Conservation (phyloP, 2,329 filamentous ascomycete species). For the Aspergillus novofumigatus region DNA sequence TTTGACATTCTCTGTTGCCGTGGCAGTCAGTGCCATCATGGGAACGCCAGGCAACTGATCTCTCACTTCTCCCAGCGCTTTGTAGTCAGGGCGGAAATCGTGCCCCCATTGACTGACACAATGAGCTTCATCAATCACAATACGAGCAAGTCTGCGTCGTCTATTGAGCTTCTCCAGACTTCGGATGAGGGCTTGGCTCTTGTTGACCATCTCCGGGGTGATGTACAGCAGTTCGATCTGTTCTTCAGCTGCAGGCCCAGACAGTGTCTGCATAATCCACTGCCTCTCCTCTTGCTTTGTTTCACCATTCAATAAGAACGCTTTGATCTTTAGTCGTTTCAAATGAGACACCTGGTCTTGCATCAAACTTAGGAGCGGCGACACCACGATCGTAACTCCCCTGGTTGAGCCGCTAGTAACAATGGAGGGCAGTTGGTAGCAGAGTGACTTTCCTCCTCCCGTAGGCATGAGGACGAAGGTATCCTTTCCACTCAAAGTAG, state of each 20-base stretch:
- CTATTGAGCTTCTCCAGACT: conserved; percentile 65
- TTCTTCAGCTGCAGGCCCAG: conserved; percentile 63
- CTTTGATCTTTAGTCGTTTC: conserved; percentile 68
- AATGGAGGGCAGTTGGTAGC: conserved; percentile 90
- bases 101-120: conserved; percentile 99
- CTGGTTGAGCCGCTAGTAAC: conserved; percentile 71
- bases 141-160: conserved; percentile 70
- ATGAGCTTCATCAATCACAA: conserved; percentile 98
- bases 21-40: conserved; percentile 91
- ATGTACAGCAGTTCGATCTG: conserved; percentile 86
- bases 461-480: conserved; percentile 97
- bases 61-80: conserved; percentile 72
- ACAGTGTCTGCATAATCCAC: conserved; percentile 62
- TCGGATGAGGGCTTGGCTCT: conserved; percentile 65
- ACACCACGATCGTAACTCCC: conserved; percentile 92
- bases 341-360: conserved; percentile 91
- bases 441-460: conserved; percentile 92
- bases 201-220: conserved; percentile 93
- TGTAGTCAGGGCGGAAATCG: conserved; percentile 96
- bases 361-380: conserved; percentile 91
- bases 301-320: conserved; percentile 77
- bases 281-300: conserved; percentile 59
- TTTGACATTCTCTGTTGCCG: conserved; percentile 89
- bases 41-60: conserved; percentile 72
- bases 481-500: conserved; percentile 80